These are phyloP conservation scores for Spinacia oleracea DNA, from an alignment of 179 eudicot genomes.

Conservation along the genomic window DNA sequence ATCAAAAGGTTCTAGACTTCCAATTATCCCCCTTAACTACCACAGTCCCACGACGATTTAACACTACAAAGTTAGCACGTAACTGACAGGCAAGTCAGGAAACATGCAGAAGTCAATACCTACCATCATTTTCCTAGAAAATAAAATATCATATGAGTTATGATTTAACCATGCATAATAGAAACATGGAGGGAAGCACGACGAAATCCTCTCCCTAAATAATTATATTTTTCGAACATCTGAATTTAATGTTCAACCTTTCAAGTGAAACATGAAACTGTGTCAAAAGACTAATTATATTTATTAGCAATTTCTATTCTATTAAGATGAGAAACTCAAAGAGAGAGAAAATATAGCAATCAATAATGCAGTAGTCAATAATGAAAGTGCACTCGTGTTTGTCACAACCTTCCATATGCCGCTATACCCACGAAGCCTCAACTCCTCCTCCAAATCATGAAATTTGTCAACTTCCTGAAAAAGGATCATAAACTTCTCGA, in stretches of 20 bases:
- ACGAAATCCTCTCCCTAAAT: background rate
- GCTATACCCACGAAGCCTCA: slow-evolving; percentile 68
- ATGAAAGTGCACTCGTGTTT: slow-evolving; percentile 15
- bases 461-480: slow-evolving; percentile 95
- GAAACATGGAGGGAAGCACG: background rate
- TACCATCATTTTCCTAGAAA: background rate
- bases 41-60: background rate
- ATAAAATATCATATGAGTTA: background rate
- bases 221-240: background rate
- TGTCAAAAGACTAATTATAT: too few species aligned
- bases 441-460: slow-evolving; percentile 67
- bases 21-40: background rate
- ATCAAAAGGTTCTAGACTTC: too few species aligned
- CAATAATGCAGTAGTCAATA: slow-evolving; percentile 1
- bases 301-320: background rate
- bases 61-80: background rate
- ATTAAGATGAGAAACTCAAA: background rate
- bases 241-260: background rate
- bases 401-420: slow-evolving; percentile 92
- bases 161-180: background rate
- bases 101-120: background rate
- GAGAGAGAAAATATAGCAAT: slow-evolving; percentile 20
- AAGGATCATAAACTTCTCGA: slow-evolving; percentile 20
- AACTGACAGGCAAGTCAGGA: background rate
- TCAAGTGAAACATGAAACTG: background rate